Percentiles rank a stretch among this genome's conserved stretches.
Evolutionary conservation across 805 yeast genomes (phyloP).

Genomic region (Candida maesae): DNA sequence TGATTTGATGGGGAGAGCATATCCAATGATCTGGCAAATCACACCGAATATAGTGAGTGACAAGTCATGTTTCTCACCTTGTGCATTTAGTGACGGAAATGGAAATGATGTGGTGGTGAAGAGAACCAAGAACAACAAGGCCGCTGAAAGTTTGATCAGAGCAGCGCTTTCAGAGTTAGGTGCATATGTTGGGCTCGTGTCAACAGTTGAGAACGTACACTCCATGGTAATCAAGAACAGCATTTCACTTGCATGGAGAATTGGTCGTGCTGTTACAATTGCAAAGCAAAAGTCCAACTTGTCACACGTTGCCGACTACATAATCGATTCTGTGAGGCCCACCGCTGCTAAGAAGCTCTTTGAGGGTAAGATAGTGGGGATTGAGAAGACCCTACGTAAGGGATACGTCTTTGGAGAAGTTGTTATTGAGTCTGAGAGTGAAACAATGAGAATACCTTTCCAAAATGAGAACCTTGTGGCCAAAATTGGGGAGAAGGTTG

Average conservation of each 20-base stretch:
- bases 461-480: slow-evolving; percentile 45
- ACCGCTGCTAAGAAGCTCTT: slow-evolving; percentile 30
- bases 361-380: slow-evolving; percentile 41
- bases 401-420: slow-evolving; percentile 47
- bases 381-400: slow-evolving; percentile 37
- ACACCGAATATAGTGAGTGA: slow-evolving; percentile 31
- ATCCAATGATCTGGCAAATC: slow-evolving; percentile 42
- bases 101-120: slow-evolving; percentile 37
- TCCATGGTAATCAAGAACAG: slow-evolving; percentile 33
- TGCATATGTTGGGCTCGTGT: slow-evolving; percentile 35
- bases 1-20: slow-evolving; percentile 47
- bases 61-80: slow-evolving; percentile 24
- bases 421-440: slow-evolving; percentile 27
- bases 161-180: slow-evolving; percentile 43
- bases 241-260: slow-evolving; percentile 43
- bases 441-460: slow-evolving; percentile 39
- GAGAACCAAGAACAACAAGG: slow-evolving; percentile 30
- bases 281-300: slow-evolving; percentile 37
- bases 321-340: slow-evolving; percentile 37
- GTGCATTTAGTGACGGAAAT: slow-evolving; percentile 39
- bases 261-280: slow-evolving; percentile 40
- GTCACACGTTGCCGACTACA: slow-evolving; percentile 31
- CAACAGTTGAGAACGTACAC: slow-evolving; percentile 30
- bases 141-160: slow-evolving; percentile 36
- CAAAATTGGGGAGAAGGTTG: slow-evolving; percentile 27